Conservation (phyloP, 495 filamentous ascomycete genomes). For the Aspergillus campestris region DNA sequence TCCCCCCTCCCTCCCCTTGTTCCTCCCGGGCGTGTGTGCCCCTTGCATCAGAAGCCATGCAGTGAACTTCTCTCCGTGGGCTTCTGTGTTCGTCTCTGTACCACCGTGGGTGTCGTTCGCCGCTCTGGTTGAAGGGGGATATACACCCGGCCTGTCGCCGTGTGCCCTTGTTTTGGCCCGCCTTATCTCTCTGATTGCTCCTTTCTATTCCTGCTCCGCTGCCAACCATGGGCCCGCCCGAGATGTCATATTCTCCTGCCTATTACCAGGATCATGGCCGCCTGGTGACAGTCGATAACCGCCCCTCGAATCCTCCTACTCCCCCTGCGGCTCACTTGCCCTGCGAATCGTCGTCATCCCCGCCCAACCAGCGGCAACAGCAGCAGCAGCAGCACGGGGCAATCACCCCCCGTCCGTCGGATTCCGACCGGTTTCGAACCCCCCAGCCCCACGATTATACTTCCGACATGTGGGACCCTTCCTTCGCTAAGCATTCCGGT, state of each 20-base stretch:
- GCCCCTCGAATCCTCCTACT: conserved; percentile 13
- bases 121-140: conserved; percentile 13
- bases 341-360: conserved; percentile 11
- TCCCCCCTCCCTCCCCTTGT: conserved; percentile 3
- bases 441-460: conserved; percentile 1
- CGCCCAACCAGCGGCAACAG: conserved; percentile 1
- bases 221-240: conserved; percentile 29
- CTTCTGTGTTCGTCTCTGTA: conserved; percentile 31
- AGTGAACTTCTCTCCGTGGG: conserved; percentile 27
- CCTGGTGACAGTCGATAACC: conserved; percentile 16
- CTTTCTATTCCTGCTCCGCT: conserved; percentile 6
- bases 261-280: conserved; percentile 27
- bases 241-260: conserved; percentile 36
- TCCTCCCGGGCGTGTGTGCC: conserved; percentile 12
- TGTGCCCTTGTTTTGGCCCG: conserved; percentile 14
- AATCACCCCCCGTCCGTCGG: conserved; percentile 3
- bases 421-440: conserved; percentile 4
- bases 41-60: conserved; percentile 29
- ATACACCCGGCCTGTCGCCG: background rate
- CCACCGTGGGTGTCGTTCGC: conserved; percentile 20
- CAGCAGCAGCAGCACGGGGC: conserved; percentile 1
- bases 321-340: conserved; percentile 16
- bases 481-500: conserved; percentile 1
- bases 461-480: conserved; percentile 10
- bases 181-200: conserved; percentile 9